Conservation (phyloP, 768 basidiomycete species). For the Auricularia auricula-judae region DNA sequence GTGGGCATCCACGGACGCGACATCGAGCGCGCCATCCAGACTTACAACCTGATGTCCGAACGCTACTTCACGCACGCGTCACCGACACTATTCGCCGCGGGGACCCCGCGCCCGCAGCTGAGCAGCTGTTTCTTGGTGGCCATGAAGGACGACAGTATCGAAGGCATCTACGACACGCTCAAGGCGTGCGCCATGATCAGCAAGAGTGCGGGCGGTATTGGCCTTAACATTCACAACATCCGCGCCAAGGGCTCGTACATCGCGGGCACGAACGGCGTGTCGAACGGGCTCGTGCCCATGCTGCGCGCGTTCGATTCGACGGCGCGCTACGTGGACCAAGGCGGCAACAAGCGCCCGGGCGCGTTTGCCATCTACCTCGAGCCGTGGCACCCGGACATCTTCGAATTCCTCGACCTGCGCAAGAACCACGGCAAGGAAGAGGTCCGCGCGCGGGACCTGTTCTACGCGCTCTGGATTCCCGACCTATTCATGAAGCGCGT, state of each 20-base stretch:
- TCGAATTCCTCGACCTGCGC: constrained; percentile 93
- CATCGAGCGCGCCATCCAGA: constrained; percentile 81
- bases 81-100: constrained; percentile 96
- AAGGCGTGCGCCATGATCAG: constrained; percentile 99
- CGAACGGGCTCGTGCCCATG: constrained; percentile 99
- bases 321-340: constrained; percentile 97
- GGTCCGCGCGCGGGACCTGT: constrained; percentile 88
- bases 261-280: constrained; percentile 97
- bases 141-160: constrained; percentile 98
- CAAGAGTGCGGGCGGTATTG: constrained; percentile 98
- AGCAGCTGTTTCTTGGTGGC: constrained; percentile 89
- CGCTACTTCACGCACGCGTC: constrained; percentile 98
- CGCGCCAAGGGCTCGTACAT: constrained; percentile 97
- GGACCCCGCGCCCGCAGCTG: constrained; percentile 93
- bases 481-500: constrained; percentile 75
- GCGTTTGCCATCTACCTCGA: constrained; percentile 98
- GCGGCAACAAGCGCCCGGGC: constrained; percentile 97
- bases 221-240: constrained; percentile 90
- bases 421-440: constrained; percentile 99
- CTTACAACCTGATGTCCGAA: constrained; percentile 94
- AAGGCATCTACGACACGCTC: constrained; percentile 97
- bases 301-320: constrained; percentile 96
- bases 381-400: constrained; percentile 97
- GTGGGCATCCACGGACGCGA: constrained; percentile 91
- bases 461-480: constrained; percentile 22